phyloP scores from a whole-genome alignment of 495 filamentous ascomycete species.

The Penicillium ochrochloron region DNA sequence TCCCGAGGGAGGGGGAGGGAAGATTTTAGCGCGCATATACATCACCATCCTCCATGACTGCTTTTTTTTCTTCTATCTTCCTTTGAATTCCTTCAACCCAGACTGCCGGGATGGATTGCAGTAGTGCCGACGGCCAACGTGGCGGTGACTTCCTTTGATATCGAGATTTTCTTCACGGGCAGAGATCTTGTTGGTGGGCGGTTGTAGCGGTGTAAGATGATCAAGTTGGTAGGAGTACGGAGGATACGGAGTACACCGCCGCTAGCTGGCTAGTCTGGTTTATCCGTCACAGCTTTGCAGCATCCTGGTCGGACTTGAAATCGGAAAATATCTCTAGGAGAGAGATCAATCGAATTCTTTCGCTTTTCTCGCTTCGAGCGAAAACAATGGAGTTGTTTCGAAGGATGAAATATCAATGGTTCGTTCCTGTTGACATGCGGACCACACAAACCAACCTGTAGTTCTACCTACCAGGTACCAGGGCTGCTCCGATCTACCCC shows the following conservation, averaged over 20 bases:
- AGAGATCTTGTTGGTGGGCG: background rate
- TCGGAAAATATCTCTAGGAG: background rate
- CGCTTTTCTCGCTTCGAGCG: background rate
- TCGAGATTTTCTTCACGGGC: slow-evolving; percentile 3
- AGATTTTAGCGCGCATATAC: slow-evolving; percentile 16
- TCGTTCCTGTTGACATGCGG: background rate
- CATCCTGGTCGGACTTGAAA: background rate
- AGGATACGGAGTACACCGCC: background rate
- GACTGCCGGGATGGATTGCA: slow-evolving; percentile 26
- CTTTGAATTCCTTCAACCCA: background rate
- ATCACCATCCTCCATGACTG: slow-evolving; percentile 15
- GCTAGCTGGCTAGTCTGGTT: background rate
- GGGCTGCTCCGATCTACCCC: background rate
- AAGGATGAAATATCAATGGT: background rate
- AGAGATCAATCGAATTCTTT: too few species aligned
- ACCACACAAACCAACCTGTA: background rate
- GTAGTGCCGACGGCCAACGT: slow-evolving; percentile 32
- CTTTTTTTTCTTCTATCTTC: slow-evolving; percentile 1
- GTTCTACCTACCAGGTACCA: background rate
- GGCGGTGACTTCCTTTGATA: slow-evolving; percentile 35
- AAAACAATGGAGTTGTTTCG: background rate
- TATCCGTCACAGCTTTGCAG: background rate
- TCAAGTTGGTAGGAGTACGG: slow-evolving; percentile 1
- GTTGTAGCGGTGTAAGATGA: slow-evolving; percentile 35
- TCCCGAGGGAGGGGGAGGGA: background rate